phyloP scores from a whole-genome alignment of 768 basidiomycete genomes.

The Lactifluus subvellereus region DNA sequence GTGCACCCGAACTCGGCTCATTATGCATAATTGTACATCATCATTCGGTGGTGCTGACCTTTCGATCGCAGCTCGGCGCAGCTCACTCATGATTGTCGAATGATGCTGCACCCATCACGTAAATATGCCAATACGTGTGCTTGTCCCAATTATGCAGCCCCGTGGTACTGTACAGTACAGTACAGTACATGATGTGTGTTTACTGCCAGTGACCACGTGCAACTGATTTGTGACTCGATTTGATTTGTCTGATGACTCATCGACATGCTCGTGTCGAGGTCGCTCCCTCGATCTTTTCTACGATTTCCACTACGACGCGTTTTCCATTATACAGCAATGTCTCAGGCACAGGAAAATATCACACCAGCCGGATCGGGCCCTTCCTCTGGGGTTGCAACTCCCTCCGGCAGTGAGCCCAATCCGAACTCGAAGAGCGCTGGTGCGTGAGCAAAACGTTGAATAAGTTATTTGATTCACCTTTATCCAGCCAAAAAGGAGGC shows the following conservation, averaged over 20 bases:
- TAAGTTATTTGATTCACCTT: background rate
- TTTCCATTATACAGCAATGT: constrained; percentile 23
- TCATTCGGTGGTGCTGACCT: too few species aligned
- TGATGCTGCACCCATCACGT: too few species aligned
- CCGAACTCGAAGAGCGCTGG: constrained; percentile 40
- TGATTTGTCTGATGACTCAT: too few species aligned
- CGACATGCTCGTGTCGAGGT: constrained; percentile 16
- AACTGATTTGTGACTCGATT: background rate
- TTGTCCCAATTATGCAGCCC: too few species aligned
- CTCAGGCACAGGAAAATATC: constrained; percentile 11
- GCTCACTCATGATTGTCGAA: too few species aligned
- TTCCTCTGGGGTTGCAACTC: constrained; percentile 16
- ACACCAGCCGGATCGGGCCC: constrained; percentile 8
- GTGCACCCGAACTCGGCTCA: too few species aligned
- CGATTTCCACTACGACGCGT: constrained; percentile 1
- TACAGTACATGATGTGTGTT: too few species aligned
- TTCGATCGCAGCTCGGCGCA: too few species aligned
- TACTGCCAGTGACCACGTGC: too few species aligned
- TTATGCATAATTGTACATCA: too few species aligned
- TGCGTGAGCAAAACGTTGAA: constrained; percentile 16
- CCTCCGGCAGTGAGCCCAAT: constrained; percentile 9
- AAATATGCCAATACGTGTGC: too few species aligned
- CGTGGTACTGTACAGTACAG: too few species aligned
- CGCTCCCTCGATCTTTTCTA: constrained; percentile 29
- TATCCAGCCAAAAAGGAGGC: constrained; percentile 78